Evolutionary conservation across 169 alveolate genomes (phyloP).

Genomic region (Plasmodium vinckei): DNA sequence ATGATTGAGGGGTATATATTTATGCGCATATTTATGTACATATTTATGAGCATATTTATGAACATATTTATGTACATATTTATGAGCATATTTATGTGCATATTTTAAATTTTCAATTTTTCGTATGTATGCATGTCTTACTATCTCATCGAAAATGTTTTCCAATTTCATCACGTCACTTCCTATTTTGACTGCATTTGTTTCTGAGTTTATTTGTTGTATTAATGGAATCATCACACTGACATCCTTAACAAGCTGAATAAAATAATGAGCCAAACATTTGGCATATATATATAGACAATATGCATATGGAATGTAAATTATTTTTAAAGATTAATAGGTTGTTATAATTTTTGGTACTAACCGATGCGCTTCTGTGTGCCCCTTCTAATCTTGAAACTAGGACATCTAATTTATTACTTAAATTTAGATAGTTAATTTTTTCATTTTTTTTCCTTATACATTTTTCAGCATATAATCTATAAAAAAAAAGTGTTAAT

Average conservation of each 20-base stretch:
- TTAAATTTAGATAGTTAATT: slow-evolving; percentile 52
- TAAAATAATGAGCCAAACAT: not conserved
- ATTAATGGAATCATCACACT: slow-evolving; percentile 58
- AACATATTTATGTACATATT: too few species aligned
- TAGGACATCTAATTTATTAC: slow-evolving; percentile 62
- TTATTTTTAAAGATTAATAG: not conserved
- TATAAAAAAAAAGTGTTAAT: not conserved
- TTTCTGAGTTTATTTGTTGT: slow-evolving; percentile 64
- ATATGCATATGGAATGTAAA: not conserved
- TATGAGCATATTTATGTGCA: not conserved
- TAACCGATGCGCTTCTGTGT: slow-evolving; percentile 56
- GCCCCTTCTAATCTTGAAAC: slow-evolving; percentile 69
- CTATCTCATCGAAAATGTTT: slow-evolving; percentile 68
- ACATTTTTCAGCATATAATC: slow-evolving; percentile 70
- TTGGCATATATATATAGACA: not conserved
- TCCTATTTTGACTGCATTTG: slow-evolving; percentile 68
- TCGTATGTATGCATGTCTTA: slow-evolving; percentile 4
- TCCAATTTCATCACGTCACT: slow-evolving; percentile 62
- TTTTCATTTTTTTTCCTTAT: slow-evolving; percentile 71
- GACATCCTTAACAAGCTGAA: slow-evolving; percentile 65
- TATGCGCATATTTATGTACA: slow-evolving; percentile 1
- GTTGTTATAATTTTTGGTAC: slow-evolving; percentile 11
- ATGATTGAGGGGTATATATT: not conserved
- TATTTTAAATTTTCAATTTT: not conserved
- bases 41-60: not conserved